Base-by-base conservation (phyloP, 2,329 filamentous ascomycete species). In the Ophidiomyces ophidiicola region DNA sequence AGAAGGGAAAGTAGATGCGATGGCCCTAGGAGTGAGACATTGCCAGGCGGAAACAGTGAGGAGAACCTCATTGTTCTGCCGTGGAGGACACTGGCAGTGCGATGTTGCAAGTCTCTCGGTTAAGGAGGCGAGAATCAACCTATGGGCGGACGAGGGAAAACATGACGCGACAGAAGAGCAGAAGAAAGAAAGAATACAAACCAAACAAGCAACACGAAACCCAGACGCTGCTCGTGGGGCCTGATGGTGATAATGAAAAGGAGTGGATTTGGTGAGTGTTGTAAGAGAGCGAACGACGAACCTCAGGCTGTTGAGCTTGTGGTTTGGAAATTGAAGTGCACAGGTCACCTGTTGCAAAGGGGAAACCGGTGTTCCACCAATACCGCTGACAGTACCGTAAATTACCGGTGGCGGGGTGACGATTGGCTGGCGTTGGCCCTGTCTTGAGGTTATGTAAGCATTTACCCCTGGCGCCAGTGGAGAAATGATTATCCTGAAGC, bases 21-120 rank as follows among this genome's bases (percentile, higher is more conserved):
- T 34, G 59, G 24, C 25, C 47, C 48, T 41, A 58, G 41, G 37
- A 56, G 34, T 35, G 52, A 55, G 41, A 54, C 51, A 44, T 59
- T 47, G 44, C 57, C 60, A 51, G 58, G 57, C 55, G 59, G 55
- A 54, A 63, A 59, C 59, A 63, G 60, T 59, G 62, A 64, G 60
- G 59, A 50, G 23, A 33, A 4, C 58, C 59, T 64, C 63, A 66
- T 66, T 56, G 59, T 52, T 51, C 44, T 51, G 52, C 52, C 48
- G 46, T 12, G 14, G 30, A 26, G 12, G 30, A 18, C 6, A 14
- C 5, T 12, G 36, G 36, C 4, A 15, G 4, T 15, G 20, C 20
- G 18, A 39, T 17, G 21, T 18, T 26, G 17, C 14, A 20, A 17
- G n/a, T 18, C 17, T 23, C 29, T 39, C 29, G 29, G 28, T 33